Base-by-base conservation (phyloP, 78 protist species). In the Cavenderia fasciculata region DNA sequence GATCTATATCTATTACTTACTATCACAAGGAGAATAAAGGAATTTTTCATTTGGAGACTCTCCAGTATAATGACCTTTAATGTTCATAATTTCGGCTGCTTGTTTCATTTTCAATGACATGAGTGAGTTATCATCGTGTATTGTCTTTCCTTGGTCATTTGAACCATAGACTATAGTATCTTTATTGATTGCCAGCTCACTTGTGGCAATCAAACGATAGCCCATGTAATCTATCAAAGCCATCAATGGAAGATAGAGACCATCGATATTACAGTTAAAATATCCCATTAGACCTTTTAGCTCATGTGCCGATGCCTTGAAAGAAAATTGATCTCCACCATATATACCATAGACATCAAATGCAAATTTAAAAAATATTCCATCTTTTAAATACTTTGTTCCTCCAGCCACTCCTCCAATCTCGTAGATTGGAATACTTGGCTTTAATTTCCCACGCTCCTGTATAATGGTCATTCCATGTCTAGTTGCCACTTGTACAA, bases 361-460 rank as follows among this genome's bases (percentile, higher is more conserved):
- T 27, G 91, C 94, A 71, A 91, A 91, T 25, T 91, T 91, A 51
- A 82, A 91, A 41, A 91, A 72, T 1, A 93, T 93, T 29, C 86
- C 91, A 57, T 74, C 92, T 34, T 77, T 76, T 59, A 85, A 51
- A 61, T 72, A 92, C n/a, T 92, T 92, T 56, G 57, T 44, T 25
- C 95, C 95, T 41, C 95, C 95, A 43, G 95, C 95, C 19, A 75
- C 71, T 0, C 95, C 95, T 18, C 92, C 92, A 0, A 36, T 76
- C 52, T 85, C 92, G 8, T 52, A 44, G 23, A 76, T 66, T 18
- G 88, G 88, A 29, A 79, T 79, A 11, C 68, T 66, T 16, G 38
- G 36, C 12, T 23, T 25, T 1, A 46, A 19, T 52, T 18, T 38
- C 11, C 56, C 21, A 29, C 70, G 46, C 29, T 79, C 93, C 27